Evolutionary conservation across 2,329 filamentous ascomycete species (phyloP).

Genomic region (Fusarium sp.): DNA sequence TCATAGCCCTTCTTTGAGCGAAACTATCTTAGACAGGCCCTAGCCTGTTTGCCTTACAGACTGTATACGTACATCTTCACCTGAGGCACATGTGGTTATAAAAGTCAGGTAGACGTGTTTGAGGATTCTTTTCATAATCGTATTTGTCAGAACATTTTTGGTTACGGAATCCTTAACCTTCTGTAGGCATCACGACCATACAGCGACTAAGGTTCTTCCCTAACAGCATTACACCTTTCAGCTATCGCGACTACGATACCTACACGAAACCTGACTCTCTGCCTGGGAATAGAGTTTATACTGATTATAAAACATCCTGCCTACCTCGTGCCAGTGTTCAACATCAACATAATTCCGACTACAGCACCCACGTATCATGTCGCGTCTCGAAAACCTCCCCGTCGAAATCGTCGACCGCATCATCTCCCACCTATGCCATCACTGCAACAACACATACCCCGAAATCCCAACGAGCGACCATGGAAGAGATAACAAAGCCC

Average conservation of each 20-base stretch:
- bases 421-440: background rate
- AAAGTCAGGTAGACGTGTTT: too few species aligned
- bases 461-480: too few species aligned
- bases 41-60: too few species aligned
- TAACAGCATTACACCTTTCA: accelerated
- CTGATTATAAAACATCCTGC: background rate
- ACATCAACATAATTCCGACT: accelerated
- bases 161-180: too few species aligned
- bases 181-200: too few species aligned
- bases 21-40: too few species aligned
- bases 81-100: too few species aligned
- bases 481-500: accelerated
- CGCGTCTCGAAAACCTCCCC: background rate
- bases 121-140: too few species aligned
- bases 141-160: accelerated
- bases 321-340: too few species aligned
- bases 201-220: background rate
- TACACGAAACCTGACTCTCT: accelerated
- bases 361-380: background rate
- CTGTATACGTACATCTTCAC: too few species aligned
- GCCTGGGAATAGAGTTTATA: accelerated
- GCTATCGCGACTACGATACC: accelerated
- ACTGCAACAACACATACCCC: background rate
- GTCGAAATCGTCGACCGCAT: background rate
- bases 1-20: too few species aligned